Evolutionary conservation across 208 protist genomes (phyloP), one percentile per base, ranked within the genome.

Genomic region (Leishmania braziliensis): DNA sequence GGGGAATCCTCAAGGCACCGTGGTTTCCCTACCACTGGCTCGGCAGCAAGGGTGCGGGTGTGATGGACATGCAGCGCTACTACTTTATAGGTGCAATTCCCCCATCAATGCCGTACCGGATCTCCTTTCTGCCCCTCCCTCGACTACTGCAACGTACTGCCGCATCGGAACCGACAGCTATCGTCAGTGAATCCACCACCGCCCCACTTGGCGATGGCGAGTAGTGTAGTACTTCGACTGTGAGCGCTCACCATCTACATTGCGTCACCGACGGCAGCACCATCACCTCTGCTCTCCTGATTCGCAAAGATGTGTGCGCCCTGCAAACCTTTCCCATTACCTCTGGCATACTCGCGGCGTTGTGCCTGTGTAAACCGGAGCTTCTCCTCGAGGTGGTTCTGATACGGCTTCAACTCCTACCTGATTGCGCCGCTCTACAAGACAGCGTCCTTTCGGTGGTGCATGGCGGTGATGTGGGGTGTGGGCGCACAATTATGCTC

Each of bases 1-100:
- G 36, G 1, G 36, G 36, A 39, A 39, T 39, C 36, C 36, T 39
- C 36, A 39, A 39, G 36, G 0, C 36, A 2, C 89, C 92, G 23
- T 94, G 86, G 88, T 43, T 73, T 6, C 77, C 81, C 4, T 96
- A 92, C 75, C 65, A 74, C 36, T 89, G 79, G 81, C 63, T 96
- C 1, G 89, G 89, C 51, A 95, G 91, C 66, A 75, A 79, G 10
- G 92, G 91, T 16, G 86, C 93, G 36, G 92, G 94, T 69, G 77
- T 92, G 14, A 86, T 86, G 36, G 92, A 96, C 73, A 14, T 62
- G 75, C 92, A 96, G 85, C 93, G 89, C 84, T 93, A 91, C 72
- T 88, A 89, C 74, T 92, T 96, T 48, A 68, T 92, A 0, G 48
- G 86, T 26, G 84, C 81, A 43, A 72, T 93, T 9, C 91, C 91